A percentile compares a stretch with the other conserved stretches of the same genome.
phyloP scores from a whole-genome alignment of 2,329 filamentous ascomycete genomes.

The Endocalyx cinctus region DNA sequence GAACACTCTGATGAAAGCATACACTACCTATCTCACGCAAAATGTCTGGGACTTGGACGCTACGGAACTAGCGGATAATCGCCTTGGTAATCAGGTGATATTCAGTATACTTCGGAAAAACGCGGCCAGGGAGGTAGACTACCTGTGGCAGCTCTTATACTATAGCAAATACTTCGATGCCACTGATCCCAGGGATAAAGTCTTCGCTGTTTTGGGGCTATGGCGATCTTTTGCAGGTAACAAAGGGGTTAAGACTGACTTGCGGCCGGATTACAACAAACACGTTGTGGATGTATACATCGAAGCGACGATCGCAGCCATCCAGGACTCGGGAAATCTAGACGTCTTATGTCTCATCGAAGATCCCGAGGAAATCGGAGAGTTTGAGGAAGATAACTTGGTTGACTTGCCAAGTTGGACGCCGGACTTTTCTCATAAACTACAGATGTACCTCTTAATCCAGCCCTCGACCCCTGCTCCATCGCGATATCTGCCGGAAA shows the following conservation, averaged over 20 bases:
- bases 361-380: neutral
- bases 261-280: constrained; percentile 3
- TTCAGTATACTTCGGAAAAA: constrained; percentile 4
- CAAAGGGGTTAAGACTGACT: neutral
- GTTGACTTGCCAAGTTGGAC: constrained; percentile 6
- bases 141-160: constrained; percentile 3
- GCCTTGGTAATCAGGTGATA: constrained; percentile 6
- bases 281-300: constrained; percentile 1
- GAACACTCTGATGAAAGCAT: constrained; percentile 5
- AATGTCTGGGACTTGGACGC: constrained; percentile 1
- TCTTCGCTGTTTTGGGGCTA: constrained; percentile 5
- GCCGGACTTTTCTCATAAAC: constrained; percentile 4
- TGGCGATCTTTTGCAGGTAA: no score
- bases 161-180: constrained; percentile 6
- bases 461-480: neutral
- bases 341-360: constrained; percentile 5
- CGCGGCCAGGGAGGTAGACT: neutral
- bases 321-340: constrained; percentile 4
- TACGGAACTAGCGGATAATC: constrained; percentile 5
- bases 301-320: constrained; percentile 6
- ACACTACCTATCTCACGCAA: constrained; percentile 1
- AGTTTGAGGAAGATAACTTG: no score
- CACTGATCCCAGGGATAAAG: constrained; percentile 3
- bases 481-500: neutral
- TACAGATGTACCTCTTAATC: constrained; percentile 2